A percentile compares a stretch with the other conserved stretches of the same genome.
phyloP scores from a whole-genome alignment of 2,329 filamentous ascomycete genomes.

The Colletotrichum sp. region DNA sequence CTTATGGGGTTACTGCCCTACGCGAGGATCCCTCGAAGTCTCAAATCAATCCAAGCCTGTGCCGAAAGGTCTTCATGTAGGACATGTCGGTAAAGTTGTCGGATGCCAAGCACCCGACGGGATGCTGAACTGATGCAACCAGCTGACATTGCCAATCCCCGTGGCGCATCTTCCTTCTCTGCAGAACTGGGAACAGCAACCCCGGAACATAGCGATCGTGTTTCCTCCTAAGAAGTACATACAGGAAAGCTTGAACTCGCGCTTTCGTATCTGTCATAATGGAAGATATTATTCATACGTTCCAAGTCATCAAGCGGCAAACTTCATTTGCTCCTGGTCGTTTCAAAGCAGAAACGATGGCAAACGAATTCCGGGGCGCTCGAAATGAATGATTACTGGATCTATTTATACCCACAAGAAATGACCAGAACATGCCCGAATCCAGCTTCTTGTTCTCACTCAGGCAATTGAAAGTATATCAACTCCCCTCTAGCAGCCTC shows the following conservation, averaged over 20 bases:
- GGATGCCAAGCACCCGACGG: neutral
- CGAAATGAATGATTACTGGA: neutral
- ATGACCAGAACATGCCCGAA: accelerated
- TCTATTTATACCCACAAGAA: accelerated
- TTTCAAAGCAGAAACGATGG: accelerated
- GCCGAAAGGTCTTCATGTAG: accelerated
- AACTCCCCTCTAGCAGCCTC: neutral
- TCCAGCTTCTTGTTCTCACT: accelerated
- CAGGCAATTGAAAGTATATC: neutral
- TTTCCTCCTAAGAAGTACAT: neutral
- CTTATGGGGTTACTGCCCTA: accelerated
- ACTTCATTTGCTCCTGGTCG: accelerated
- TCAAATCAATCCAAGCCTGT: neutral
- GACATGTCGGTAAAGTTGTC: accelerated
- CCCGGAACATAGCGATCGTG: accelerated
- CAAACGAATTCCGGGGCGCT: accelerated
- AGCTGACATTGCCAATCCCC: neutral
- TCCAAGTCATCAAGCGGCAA: accelerated
- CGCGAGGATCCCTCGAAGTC: accelerated
- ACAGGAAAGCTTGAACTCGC: accelerated
- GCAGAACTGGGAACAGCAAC: neutral
- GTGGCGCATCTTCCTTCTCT: neutral
- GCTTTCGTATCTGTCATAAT: neutral
- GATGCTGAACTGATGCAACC: neutral
- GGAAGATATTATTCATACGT: accelerated